A percentile compares a stretch with the other conserved stretches of the same genome.
phyloP scores from a whole-genome alignment of 176 grass and related monocot species.

The Carex kokanica region DNA sequence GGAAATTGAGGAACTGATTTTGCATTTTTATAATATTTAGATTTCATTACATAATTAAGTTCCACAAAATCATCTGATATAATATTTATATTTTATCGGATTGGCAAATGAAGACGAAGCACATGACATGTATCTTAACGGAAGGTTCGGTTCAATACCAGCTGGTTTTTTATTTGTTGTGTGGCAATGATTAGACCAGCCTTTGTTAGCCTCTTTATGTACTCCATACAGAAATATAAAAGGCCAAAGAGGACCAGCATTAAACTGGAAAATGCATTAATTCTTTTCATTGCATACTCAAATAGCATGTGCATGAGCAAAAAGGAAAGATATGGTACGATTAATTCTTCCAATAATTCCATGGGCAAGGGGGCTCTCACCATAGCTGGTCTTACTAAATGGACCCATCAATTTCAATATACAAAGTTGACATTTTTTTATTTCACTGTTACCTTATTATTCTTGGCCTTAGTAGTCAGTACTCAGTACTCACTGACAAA shows the following conservation, averaged over 20 bases:
- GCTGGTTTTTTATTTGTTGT: neutral
- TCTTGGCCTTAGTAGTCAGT: neutral
- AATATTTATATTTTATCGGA: neutral
- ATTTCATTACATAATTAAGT: neutral
- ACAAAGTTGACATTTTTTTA: neutral
- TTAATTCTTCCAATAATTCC: neutral
- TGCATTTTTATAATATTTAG: neutral
- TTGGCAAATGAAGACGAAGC: neutral
- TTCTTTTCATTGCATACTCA: neutral
- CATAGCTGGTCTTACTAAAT: conserved; percentile 6
- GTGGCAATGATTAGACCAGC: neutral
- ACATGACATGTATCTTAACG: neutral
- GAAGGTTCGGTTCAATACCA: neutral
- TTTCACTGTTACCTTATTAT: neutral
- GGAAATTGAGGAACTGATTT: neutral
- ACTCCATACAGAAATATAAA: neutral
- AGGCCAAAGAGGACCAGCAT: neutral
- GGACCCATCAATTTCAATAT: conserved; percentile 8
- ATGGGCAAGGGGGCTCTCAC: neutral
- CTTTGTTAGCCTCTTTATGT: neutral
- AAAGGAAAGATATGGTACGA: neutral
- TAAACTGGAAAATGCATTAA: neutral
- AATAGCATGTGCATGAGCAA: conserved; percentile 17
- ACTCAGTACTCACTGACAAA: neutral
- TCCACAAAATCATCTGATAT: neutral